Evolutionary conservation across 2,329 filamentous ascomycete genomes (phyloP).

Genomic region (Cryphonectria nitschkei): DNA sequence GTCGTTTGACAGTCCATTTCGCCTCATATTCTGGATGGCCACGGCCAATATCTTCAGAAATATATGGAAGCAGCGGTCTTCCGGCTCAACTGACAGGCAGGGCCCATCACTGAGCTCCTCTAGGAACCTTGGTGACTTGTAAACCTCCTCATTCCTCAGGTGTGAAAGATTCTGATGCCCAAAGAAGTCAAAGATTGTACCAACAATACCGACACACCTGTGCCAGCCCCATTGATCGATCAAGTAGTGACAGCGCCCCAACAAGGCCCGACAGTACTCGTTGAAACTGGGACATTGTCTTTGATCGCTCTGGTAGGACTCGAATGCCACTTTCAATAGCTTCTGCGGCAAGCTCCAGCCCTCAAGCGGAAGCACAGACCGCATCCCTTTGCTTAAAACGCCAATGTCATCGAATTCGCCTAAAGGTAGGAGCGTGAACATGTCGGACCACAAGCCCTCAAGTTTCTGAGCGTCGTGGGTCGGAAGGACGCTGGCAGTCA

Average conservation of each 20-base stretch:
- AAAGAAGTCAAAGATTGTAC: slow-evolving; percentile 70
- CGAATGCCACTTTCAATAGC: slow-evolving; percentile 60
- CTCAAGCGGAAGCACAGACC: slow-evolving; percentile 41
- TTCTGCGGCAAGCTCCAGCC: slow-evolving; percentile 65
- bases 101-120: slow-evolving; percentile 55
- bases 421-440: slow-evolving; percentile 66
- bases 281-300: slow-evolving; percentile 66
- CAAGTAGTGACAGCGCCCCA: slow-evolving; percentile 65
- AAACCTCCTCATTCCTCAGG: slow-evolving; percentile 66
- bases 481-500: slow-evolving; percentile 42
- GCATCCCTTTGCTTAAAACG: slow-evolving; percentile 45
- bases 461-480: slow-evolving; percentile 51
- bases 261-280: slow-evolving; percentile 63
- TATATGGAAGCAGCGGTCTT: slow-evolving; percentile 69
- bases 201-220: slow-evolving; percentile 59
- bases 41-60: slow-evolving; percentile 67
- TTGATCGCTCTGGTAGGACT: slow-evolving; percentile 58
- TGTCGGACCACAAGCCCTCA: slow-evolving; percentile 60
- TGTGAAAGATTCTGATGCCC: slow-evolving; percentile 64
- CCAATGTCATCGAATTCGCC: slow-evolving; percentile 62
- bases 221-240: slow-evolving; percentile 70
- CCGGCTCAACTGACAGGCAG: slow-evolving; percentile 52
- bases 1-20: slow-evolving; percentile 55
- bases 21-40: slow-evolving; percentile 55
- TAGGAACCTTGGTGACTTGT: slow-evolving; percentile 63